phyloP scores from a whole-genome alignment of 2,329 filamentous ascomycete species.

The Fusarium multiceps region DNA sequence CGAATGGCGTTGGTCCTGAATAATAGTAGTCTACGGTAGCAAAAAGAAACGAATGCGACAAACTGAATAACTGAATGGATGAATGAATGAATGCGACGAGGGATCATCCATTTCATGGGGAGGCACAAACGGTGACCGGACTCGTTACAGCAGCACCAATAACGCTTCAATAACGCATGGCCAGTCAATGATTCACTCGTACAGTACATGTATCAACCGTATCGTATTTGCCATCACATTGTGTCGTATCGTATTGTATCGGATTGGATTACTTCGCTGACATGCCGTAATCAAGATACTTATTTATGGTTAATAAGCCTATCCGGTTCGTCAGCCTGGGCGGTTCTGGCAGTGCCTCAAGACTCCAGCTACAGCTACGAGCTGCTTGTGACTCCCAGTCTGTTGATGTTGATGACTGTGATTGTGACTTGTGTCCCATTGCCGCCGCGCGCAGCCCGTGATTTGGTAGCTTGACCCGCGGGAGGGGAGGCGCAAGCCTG shows the following conservation, averaged over 20 bases:
- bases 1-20: conserved; percentile 12
- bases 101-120: conserved; percentile 1
- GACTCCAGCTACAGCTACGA: neutral
- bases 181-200: conserved; percentile 30
- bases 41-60: conserved; percentile 23
- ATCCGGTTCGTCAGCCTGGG: conserved; percentile 21
- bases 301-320: conserved; percentile 13
- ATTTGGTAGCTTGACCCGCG: conserved; percentile 26
- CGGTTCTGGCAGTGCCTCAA: conserved; percentile 21
- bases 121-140: conserved; percentile 5
- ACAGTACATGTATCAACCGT: conserved; percentile 1
- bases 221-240: conserved; percentile 3
- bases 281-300: conserved; percentile 29
- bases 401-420: conserved; percentile 30
- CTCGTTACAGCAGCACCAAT: conserved; percentile 33
- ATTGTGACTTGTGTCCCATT: conserved; percentile 31
- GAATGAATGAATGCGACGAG: conserved; percentile 10
- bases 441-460: conserved; percentile 32
- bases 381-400: conserved; percentile 28
- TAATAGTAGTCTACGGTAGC: neutral
- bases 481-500: conserved; percentile 21
- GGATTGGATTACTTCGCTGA: conserved; percentile 27
- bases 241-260: conserved; percentile 13
- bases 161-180: conserved; percentile 4
- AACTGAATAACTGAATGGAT: conserved; percentile 3